Evolutionary conservation across 2,329 filamentous ascomycete genomes (phyloP).

Genomic region (Aspergillus sp.): DNA sequence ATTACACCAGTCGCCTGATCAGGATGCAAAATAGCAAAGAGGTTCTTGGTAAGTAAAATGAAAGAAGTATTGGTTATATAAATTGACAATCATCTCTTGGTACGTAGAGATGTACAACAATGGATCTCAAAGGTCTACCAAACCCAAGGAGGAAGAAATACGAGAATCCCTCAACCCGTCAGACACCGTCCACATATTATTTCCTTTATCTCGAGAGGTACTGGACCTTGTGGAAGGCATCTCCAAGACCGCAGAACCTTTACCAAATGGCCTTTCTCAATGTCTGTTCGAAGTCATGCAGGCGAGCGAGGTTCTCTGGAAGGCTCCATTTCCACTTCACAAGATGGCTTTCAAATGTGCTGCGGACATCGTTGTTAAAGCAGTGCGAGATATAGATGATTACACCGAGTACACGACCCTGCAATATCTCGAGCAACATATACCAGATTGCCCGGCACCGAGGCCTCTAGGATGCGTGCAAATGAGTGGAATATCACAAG

Average conservation of each 20-base stretch:
- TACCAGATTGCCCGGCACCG: conserved; percentile 12
- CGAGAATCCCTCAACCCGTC: conserved; percentile 8
- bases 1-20: conserved; percentile 10
- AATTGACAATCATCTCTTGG: neutral
- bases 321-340: conserved; percentile 11
- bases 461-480: conserved; percentile 12
- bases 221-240: conserved; percentile 7
- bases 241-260: neutral
- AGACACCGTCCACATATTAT: conserved; percentile 8
- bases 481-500: conserved; percentile 4
- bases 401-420: conserved; percentile 20
- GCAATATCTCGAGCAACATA: conserved; percentile 15
- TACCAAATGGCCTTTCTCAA: conserved; percentile 6
- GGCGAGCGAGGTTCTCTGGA: conserved; percentile 15
- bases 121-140: neutral
- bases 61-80: neutral
- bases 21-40: conserved; percentile 8
- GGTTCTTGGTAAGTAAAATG: conserved; percentile 2
- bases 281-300: conserved; percentile 9
- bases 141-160: conserved; percentile 12
- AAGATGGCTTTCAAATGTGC: conserved; percentile 16
- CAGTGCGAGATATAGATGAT: conserved; percentile 11
- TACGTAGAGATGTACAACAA: neutral
- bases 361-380: conserved; percentile 14
- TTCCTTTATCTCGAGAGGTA: conserved; percentile 10